Conservation (phyloP, 2,329 filamentous ascomycete species). For the Exophiala phaeomuriformis region DNA sequence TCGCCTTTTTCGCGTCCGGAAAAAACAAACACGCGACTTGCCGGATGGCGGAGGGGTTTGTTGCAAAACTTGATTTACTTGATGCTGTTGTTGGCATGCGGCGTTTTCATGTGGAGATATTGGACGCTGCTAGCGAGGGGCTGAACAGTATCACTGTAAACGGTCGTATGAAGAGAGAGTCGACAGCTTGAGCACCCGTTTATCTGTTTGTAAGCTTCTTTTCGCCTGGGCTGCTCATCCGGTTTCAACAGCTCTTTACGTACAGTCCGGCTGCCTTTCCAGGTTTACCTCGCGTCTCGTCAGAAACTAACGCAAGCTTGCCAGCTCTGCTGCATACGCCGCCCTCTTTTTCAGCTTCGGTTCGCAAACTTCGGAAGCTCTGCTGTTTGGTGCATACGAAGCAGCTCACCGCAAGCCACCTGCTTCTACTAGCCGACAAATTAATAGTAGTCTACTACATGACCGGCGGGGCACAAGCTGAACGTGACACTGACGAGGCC, state of each 20-base stretch:
- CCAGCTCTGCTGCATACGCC: slow-evolving; percentile 10
- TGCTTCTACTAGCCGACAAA: slow-evolving; percentile 3
- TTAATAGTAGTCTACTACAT: background rate
- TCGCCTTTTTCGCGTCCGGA: slow-evolving; percentile 1
- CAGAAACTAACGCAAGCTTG: slow-evolving; percentile 7
- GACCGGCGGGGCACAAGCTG: slow-evolving; percentile 2
- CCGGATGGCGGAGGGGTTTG: background rate
- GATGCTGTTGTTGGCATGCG: background rate
- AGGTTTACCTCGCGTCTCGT: slow-evolving; percentile 20
- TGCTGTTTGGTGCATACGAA: slow-evolving; percentile 1
- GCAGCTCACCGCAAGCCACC: background rate
- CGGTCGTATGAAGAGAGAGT: background rate
- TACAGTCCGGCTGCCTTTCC: slow-evolving; percentile 15
- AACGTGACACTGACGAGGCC: background rate
- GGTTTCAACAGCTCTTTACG: slow-evolving; percentile 21
- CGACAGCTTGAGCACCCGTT: slow-evolving; percentile 5
- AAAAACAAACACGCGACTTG: slow-evolving; percentile 7
- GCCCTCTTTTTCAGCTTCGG: slow-evolving; percentile 9
- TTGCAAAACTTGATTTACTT: slow-evolving; percentile 10
- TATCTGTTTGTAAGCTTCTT: background rate
- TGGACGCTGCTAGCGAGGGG: background rate
- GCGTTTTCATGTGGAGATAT: background rate
- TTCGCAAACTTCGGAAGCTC: background rate
- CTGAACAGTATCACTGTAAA: background rate
- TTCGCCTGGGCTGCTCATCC: slow-evolving; percentile 6